Evolutionary conservation across 495 filamentous ascomycete genomes (phyloP), one percentile per base, ranked within the genome.

Genomic region (Bombardia bombarda): DNA sequence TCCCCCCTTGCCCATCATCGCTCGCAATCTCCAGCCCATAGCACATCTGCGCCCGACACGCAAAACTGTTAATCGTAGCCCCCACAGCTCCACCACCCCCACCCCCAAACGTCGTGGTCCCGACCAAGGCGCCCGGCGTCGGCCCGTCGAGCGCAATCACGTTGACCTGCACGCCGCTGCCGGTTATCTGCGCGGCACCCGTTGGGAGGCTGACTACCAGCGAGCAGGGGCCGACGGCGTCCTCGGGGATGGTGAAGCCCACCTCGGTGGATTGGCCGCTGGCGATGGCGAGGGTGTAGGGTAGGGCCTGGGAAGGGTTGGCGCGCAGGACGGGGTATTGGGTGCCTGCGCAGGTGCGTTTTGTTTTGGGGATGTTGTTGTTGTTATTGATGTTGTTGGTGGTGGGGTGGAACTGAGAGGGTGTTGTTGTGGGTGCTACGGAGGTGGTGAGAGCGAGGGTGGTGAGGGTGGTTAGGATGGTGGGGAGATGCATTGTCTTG

Each of bases 381-480:
- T 28, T 28, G 26, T 8, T 2, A 7, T 28, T 28, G 26, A 28
- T 28, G 26, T 8, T 2, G 26, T 7, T 0, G 65, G 65, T 17
- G 64, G 56, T 12, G 45, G 30, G 16, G 50, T 23, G 0, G 63
- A 65, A 21, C 66, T 55, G 36, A 49, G 20, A 30, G 72, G n/a
- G n/a, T n/a, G n/a, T n/a, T 28, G 26, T 8, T 2, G 26, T 7
- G 1, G 65, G 65, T 17, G 64, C 56, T 12, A 42, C 34, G 16
- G 50, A 24, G 0, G 63, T 65, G 22, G 66, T 55, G 36, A 49
- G 20, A 30, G 72, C 63, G 53, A 63, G 55, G 18, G 66, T 51
- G 34, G 57, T 38, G 38, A 66, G 51, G 39, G 67, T 62, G 47
- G 61, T 32, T 53, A 67, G 10, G 17, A 37, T 37, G 17, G 34